Conservation (phyloP, 257 asterid genomes). For the Agastache rugosa region DNA sequence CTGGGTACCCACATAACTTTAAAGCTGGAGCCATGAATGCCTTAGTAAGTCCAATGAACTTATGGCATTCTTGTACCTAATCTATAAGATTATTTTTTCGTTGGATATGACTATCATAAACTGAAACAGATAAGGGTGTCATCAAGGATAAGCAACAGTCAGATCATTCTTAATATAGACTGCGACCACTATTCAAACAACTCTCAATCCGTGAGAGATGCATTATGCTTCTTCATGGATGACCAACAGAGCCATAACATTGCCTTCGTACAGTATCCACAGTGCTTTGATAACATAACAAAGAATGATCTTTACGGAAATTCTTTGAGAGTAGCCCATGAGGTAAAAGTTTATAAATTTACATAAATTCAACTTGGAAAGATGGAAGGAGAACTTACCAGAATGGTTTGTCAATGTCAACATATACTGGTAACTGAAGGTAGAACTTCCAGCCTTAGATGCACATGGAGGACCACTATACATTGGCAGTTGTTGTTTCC, state of each 20-base stretch:
- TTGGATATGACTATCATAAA: neutral
- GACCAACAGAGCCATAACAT: conserved; percentile 21
- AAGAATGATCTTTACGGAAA: neutral
- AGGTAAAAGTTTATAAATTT: neutral
- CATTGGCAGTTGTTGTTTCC: conserved; percentile 27
- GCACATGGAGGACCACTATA: conserved; percentile 23
- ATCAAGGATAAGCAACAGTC: conserved; percentile 23
- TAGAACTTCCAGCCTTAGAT: conserved; percentile 14
- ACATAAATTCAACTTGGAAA: too few relatives aligned
- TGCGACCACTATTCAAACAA: conserved; percentile 25
- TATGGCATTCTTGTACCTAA: too few relatives aligned
- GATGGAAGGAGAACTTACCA: neutral
- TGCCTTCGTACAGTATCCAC: conserved; percentile 21
- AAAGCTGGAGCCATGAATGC: conserved; percentile 35
- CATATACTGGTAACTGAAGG: neutral
- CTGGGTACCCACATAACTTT: conserved; percentile 15
- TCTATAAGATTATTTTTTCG: too few relatives aligned
- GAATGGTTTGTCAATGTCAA: neutral
- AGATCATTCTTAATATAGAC: conserved; percentile 26
- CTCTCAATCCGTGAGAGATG: conserved; percentile 22
- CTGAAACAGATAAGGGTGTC: conserved; percentile 30
- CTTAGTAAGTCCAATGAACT: conserved; percentile 18
- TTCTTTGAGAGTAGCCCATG: neutral
- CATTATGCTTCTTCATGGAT: conserved; percentile 30
- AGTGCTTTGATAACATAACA: neutral